Percentiles rank a stretch among this genome's conserved stretches.
These are phyloP conservation scores for Scheffersomyces segobiensis DNA, from an alignment of 1,139 yeast species.

Conservation along the genomic window DNA sequence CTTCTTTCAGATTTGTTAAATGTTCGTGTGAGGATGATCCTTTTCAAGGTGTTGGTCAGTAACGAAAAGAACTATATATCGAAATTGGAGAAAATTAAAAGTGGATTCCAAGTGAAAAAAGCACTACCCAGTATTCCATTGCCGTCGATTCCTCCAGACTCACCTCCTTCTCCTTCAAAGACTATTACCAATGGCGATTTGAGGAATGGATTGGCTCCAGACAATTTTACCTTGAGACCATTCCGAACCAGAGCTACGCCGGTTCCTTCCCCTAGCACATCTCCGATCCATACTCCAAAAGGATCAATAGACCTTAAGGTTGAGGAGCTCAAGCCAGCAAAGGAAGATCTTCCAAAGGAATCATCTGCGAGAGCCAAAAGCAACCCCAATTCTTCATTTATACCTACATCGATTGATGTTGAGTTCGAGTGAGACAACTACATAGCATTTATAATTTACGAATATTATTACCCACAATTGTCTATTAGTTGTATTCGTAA, in stretches of 20 bases:
- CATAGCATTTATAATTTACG: background rate
- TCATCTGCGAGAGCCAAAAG: conserved; percentile 8
- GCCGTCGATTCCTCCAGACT: conserved; percentile 15
- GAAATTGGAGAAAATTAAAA: conserved; percentile 34
- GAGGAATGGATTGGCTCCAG: conserved; percentile 11
- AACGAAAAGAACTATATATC: conserved; percentile 30
- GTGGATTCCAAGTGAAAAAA: conserved; percentile 27
- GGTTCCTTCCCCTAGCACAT: conserved; percentile 39
- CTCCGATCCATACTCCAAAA: conserved; percentile 34
- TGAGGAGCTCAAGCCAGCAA: conserved; percentile 1
- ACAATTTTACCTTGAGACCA: conserved; percentile 42
- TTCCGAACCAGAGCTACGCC: conserved; percentile 46
- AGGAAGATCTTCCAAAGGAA: conserved; percentile 3
- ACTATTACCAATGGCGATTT: conserved; percentile 1
- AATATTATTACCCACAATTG: background rate
- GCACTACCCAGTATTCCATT: conserved; percentile 10
- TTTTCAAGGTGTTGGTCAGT: conserved; percentile 27
- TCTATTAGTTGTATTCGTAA: background rate
- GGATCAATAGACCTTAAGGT: conserved; percentile 14
- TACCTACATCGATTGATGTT: conserved; percentile 30
- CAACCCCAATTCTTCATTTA: conserved; percentile 27
- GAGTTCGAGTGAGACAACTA: conserved; percentile 25
- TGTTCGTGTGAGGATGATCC: conserved; percentile 22
- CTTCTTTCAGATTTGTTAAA: conserved; percentile 33
- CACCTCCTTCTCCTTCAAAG: conserved; percentile 3